Evolutionary conservation across 2,329 filamentous ascomycete genomes (phyloP).

Genomic region (Calcarisporium arbuscula): DNA sequence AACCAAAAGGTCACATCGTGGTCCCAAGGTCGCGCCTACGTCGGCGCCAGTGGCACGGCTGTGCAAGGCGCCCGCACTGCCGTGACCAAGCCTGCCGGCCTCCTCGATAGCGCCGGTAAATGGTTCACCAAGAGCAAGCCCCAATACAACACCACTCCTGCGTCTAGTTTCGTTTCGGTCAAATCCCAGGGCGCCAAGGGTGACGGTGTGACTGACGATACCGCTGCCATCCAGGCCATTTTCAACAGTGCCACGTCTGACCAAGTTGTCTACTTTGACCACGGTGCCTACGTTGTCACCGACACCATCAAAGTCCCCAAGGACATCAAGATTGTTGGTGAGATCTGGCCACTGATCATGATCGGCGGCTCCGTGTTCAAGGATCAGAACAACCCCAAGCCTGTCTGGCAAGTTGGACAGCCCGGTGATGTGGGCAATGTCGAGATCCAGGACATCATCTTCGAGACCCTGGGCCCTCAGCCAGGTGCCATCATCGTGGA

Average conservation of each 20-base stretch:
- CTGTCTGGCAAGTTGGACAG: constrained; percentile 51
- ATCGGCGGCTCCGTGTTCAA: constrained; percentile 43
- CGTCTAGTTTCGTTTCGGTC: constrained; percentile 6
- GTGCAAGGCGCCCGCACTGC: constrained; percentile 53
- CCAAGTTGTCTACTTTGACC: constrained; percentile 7
- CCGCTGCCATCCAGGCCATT: constrained; percentile 19
- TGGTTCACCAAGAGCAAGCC: constrained; percentile 64
- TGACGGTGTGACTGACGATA: constrained; percentile 64
- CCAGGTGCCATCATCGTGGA: constrained; percentile 57
- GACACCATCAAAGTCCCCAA: constrained; percentile 39
- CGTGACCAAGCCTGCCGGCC: constrained; percentile 56
- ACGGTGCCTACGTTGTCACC: constrained; percentile 34
- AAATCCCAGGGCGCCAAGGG: constrained; percentile 47
- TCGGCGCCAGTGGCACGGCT: constrained; percentile 38
- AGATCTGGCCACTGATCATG: constrained; percentile 40
- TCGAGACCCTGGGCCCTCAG: constrained; percentile 53
- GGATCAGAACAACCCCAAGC: constrained; percentile 43
- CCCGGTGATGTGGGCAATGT: constrained; percentile 50
- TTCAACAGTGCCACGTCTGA: constrained; percentile 28
- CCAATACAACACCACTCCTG: constrained; percentile 4
- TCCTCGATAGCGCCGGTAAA: constrained; percentile 55
- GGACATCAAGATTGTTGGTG: constrained; percentile 39
- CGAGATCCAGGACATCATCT: constrained; percentile 58
- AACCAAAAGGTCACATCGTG: constrained; percentile 62
- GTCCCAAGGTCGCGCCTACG: constrained; percentile 74